Evolutionary conservation across 2,329 filamentous ascomycete genomes (phyloP).

Genomic region (Mycosphaerella sp.): DNA sequence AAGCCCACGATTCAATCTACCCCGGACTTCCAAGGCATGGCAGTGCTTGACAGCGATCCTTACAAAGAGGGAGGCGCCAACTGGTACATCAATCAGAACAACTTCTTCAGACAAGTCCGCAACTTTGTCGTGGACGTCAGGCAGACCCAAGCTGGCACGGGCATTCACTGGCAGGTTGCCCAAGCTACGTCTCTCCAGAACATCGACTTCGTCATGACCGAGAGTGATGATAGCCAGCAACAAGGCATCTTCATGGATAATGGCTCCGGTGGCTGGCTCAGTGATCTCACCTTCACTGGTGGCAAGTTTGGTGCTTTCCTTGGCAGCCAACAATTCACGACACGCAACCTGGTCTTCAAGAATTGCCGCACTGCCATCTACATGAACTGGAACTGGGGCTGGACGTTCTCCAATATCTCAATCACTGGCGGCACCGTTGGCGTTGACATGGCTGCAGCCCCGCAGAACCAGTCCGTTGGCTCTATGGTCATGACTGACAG

Average conservation of each 20-base stretch:
- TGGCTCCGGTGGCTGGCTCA: slow-evolving; percentile 43
- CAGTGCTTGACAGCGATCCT: slow-evolving; percentile 80
- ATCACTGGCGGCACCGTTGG: slow-evolving; percentile 44
- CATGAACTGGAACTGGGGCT: slow-evolving; percentile 52
- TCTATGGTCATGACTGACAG: slow-evolving; percentile 80
- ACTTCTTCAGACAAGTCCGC: slow-evolving; percentile 51
- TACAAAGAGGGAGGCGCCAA: slow-evolving; percentile 56
- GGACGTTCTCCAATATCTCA: slow-evolving; percentile 43
- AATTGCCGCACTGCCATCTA: slow-evolving; percentile 45
- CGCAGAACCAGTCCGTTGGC: slow-evolving; percentile 54
- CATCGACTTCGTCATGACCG: slow-evolving; percentile 52
- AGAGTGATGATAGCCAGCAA: slow-evolving; percentile 41
- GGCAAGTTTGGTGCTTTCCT: slow-evolving; percentile 54
- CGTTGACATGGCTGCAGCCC: slow-evolving; percentile 45
- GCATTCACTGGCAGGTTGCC: slow-evolving; percentile 50
- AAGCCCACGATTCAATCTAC: slow-evolving; percentile 58
- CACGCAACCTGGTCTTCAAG: slow-evolving; percentile 47
- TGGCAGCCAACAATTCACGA: slow-evolving; percentile 59
- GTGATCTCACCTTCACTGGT: slow-evolving; percentile 54
- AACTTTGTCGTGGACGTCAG: slow-evolving; percentile 49
- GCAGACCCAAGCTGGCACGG: slow-evolving; percentile 32
- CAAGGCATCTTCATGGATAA: slow-evolving; percentile 35
- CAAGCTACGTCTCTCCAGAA: slow-evolving; percentile 58
- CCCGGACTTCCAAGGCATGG: slow-evolving; percentile 69
- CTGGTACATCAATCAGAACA: slow-evolving; percentile 50